These are phyloP conservation scores for Cladobotryum protrusum DNA, from an alignment of 2,329 filamentous ascomycete genomes.

Conservation along the genomic window DNA sequence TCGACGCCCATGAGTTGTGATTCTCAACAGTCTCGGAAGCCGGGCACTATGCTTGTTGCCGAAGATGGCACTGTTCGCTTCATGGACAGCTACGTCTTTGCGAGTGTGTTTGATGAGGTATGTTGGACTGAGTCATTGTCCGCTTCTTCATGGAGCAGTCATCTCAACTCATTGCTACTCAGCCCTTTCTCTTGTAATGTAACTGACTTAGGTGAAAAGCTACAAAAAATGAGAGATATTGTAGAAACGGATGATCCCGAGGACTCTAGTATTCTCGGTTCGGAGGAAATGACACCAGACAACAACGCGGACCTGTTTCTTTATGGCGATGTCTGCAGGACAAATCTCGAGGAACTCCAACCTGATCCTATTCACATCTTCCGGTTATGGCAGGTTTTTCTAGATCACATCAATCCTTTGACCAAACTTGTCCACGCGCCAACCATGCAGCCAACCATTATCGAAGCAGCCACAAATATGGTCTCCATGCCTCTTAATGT, in stretches of 20 bases:
- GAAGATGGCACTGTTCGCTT: constrained; percentile 51
- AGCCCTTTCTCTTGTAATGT: not conserved
- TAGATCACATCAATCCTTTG: constrained; percentile 69
- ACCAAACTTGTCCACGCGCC: constrained; percentile 69
- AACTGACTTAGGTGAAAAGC: constrained; percentile 26
- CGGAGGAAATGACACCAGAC: constrained; percentile 46
- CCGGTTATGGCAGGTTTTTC: constrained; percentile 66
- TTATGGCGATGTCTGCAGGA: constrained; percentile 31
- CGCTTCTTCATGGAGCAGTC: too few relatives aligned
- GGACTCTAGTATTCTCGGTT: constrained; percentile 43
- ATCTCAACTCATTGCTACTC: too few relatives aligned
- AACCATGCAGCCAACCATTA: constrained; percentile 57
- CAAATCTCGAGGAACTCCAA: constrained; percentile 47
- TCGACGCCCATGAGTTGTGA: constrained; percentile 23
- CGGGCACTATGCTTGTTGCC: constrained; percentile 47
- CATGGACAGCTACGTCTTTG: constrained; percentile 51
- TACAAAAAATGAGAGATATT: constrained; percentile 54
- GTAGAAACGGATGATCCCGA: constrained; percentile 44
- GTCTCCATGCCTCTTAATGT: constrained; percentile 49
- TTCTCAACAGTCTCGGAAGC: constrained; percentile 33
- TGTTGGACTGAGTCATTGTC: too few relatives aligned
- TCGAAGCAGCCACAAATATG: constrained; percentile 55
- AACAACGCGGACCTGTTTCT: constrained; percentile 47
- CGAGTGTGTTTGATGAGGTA: constrained; percentile 51
- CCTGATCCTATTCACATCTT: constrained; percentile 62